These are phyloP conservation scores for Gillenia trifoliata DNA, from an alignment of 306 rosid genomes.

Conservation along the genomic window DNA sequence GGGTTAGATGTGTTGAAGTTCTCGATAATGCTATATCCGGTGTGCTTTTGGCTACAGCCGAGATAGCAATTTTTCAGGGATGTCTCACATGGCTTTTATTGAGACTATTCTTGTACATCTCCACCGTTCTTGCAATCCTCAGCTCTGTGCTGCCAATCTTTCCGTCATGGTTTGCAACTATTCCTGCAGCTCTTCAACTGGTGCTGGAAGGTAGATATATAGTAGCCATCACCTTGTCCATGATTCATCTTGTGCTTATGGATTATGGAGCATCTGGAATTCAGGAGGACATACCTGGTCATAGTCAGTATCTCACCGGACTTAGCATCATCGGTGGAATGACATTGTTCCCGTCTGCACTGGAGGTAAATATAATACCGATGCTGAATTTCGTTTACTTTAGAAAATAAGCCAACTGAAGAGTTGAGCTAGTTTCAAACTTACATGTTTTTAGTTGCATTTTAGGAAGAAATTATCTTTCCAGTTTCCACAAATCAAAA, in stretches of 20 bases:
- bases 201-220: slow-evolving; percentile 80
- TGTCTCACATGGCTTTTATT: slow-evolving; percentile 91
- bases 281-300: slow-evolving; percentile 84
- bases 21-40: slow-evolving; percentile 90
- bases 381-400: background rate
- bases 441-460: slow-evolving; percentile 6
- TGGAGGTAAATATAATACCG: slow-evolving; percentile 54
- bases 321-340: slow-evolving; percentile 97
- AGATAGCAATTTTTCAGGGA: slow-evolving; percentile 84
- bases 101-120: slow-evolving; percentile 80
- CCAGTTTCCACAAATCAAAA: background rate
- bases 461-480: background rate
- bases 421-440: background rate
- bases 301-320: slow-evolving; percentile 85
- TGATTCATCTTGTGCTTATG: slow-evolving; percentile 73
- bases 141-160: slow-evolving; percentile 81
- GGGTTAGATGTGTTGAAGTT: slow-evolving; percentile 83
- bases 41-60: slow-evolving; percentile 84
- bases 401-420: background rate
- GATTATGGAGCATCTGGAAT: slow-evolving; percentile 76
- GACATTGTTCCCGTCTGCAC: slow-evolving; percentile 87
- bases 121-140: slow-evolving; percentile 71
- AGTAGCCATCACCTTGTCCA: slow-evolving; percentile 44
- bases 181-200: slow-evolving; percentile 80
- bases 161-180: slow-evolving; percentile 74